Evolutionary conservation across 352 stramenopile genomes (phyloP).

Genomic region (Aphanomyces euteiches): DNA sequence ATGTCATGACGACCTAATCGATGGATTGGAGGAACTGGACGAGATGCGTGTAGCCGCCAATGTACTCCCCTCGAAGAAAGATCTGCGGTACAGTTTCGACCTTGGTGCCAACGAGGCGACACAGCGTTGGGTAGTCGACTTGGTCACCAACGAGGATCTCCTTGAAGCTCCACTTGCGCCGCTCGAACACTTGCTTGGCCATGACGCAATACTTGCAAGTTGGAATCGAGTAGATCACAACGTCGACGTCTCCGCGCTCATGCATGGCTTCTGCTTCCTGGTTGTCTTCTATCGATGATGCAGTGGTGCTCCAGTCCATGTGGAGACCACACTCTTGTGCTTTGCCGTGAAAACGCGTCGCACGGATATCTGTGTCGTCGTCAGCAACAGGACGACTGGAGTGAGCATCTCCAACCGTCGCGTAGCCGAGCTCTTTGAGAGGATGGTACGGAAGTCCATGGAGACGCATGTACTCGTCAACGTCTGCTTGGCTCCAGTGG

Average conservation of each 20-base stretch:
- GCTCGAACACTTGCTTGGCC: slow-evolving; percentile 54
- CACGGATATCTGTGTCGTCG: slow-evolving; percentile 63
- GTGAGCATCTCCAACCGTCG: slow-evolving; percentile 77
- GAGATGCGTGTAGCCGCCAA: slow-evolving; percentile 76
- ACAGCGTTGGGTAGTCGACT: slow-evolving; percentile 11
- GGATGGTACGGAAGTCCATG: slow-evolving; percentile 75
- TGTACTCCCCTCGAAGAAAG: slow-evolving; percentile 70
- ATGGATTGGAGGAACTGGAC: slow-evolving; percentile 42
- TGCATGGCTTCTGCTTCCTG: slow-evolving; percentile 52
- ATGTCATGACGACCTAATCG: too few species aligned
- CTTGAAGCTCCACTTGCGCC: slow-evolving; percentile 58
- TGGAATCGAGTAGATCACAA: slow-evolving; percentile 69
- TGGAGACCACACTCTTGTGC: slow-evolving; percentile 82
- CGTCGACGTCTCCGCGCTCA: slow-evolving; percentile 37
- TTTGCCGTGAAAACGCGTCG: slow-evolving; percentile 73
- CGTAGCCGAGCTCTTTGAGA: slow-evolving; percentile 78
- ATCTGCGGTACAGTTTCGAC: slow-evolving; percentile 80
- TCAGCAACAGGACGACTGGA: slow-evolving; percentile 76
- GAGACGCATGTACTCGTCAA: slow-evolving; percentile 69
- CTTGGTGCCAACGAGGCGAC: slow-evolving; percentile 19
- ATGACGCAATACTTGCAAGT: slow-evolving; percentile 72
- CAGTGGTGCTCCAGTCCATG: slow-evolving; percentile 44
- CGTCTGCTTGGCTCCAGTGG: slow-evolving; percentile 66
- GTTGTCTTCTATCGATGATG: slow-evolving; percentile 37
- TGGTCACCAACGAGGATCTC: slow-evolving; percentile 56